Evolutionary conservation across 1,139 yeast genomes (phyloP).

Genomic region (Debaryomyces subglobosus): DNA sequence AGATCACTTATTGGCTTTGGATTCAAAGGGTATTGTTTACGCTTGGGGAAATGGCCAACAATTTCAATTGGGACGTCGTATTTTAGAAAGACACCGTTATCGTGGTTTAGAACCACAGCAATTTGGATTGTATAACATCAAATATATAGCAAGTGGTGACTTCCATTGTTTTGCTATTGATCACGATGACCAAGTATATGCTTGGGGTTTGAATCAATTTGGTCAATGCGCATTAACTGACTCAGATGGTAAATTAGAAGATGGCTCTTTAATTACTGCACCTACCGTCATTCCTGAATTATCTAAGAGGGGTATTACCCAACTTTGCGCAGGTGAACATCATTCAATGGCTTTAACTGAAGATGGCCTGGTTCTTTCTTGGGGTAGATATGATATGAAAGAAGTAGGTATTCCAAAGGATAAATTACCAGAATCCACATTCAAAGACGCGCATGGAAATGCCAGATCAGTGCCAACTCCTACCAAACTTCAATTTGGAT

Average conservation of each 20-base stretch:
- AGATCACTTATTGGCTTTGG: constrained; percentile 86
- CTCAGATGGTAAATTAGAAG: constrained; percentile 60
- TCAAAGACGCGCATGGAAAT: constrained; percentile 75
- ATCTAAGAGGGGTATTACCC: constrained; percentile 56
- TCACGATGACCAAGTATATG: constrained; percentile 64
- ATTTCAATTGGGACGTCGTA: constrained; percentile 83
- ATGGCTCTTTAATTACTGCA: constrained; percentile 76
- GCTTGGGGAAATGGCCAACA: constrained; percentile 99
- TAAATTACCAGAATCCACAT: constrained; percentile 67
- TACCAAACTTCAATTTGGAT: constrained; percentile 54
- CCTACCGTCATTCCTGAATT: constrained; percentile 74
- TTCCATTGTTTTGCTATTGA: constrained; percentile 94
- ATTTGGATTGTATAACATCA: constrained; percentile 76
- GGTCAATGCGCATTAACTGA: constrained; percentile 91
- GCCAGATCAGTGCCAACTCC: constrained; percentile 90
- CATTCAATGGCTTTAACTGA: constrained; percentile 78
- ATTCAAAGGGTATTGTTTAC: constrained; percentile 80
- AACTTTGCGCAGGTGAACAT: constrained; percentile 92
- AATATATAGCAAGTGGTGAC: constrained; percentile 88
- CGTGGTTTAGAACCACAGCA: constrained; percentile 75
- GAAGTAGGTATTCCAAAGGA: constrained; percentile 79
- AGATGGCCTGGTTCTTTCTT: constrained; percentile 73
- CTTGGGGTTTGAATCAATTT: constrained; percentile 96
- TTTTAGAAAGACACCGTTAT: constrained; percentile 74
- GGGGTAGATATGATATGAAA: constrained; percentile 93